Evolutionary conservation across 139 green algal genomes (phyloP).

Genomic region (Nannochloris sp.): DNA sequence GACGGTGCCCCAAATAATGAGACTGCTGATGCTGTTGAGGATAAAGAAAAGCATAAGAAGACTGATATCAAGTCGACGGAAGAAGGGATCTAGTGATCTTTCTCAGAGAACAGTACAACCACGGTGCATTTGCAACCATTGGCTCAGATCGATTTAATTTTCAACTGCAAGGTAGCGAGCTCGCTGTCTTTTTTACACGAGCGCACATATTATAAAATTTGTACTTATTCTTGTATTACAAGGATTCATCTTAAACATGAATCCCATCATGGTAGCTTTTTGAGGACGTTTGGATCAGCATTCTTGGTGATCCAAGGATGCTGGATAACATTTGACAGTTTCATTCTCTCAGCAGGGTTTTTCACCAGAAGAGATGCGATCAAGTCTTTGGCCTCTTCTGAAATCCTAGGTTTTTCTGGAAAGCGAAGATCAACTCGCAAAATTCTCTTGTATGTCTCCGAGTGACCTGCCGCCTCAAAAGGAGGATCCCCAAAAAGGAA

Average conservation of each 20-base stretch:
- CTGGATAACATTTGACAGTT: constrained; percentile 55
- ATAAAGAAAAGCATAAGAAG: no score
- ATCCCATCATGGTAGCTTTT: not conserved
- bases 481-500: constrained; percentile 88
- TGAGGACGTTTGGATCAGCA: constrained; percentile 26
- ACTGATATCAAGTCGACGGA: no score
- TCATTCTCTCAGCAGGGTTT: constrained; percentile 56
- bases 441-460: constrained; percentile 77
- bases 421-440: constrained; percentile 84
- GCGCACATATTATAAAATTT: no score
- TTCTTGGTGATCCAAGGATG: constrained; percentile 82
- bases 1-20: no score
- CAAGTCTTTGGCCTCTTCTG: constrained; percentile 69
- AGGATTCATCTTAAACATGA: no score
- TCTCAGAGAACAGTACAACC: not conserved
- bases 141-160: not conserved
- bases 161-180: no score
- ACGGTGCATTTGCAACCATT: not conserved
- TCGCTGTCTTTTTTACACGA: no score
- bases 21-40: no score
- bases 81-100: not conserved
- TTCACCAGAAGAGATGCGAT: constrained; percentile 75
- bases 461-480: constrained; percentile 88
- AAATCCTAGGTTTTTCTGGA: constrained; percentile 45
- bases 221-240: no score